phyloP scores from a whole-genome alignment of 768 basidiomycete genomes.

The Hygrophoropsis aurantiaca region DNA sequence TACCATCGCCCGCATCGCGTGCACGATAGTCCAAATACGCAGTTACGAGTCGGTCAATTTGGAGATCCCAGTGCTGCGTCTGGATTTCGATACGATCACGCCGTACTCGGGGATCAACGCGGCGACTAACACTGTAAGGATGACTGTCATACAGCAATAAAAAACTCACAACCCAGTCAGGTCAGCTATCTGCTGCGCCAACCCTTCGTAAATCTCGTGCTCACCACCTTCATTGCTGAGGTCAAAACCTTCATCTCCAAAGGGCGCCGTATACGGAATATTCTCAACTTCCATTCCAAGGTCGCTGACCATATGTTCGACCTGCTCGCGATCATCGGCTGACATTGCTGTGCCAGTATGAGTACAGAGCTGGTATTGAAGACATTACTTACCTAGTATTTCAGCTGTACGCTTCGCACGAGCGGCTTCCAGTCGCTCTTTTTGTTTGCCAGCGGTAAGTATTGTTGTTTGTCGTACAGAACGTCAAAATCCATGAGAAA shows the following conservation, averaged over 20 bases:
- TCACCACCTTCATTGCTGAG: constrained; percentile 3
- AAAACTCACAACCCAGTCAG: neutral
- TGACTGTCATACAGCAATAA: too few species aligned
- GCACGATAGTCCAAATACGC: constrained; percentile 1
- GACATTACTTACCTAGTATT: too few species aligned
- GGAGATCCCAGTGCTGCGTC: neutral
- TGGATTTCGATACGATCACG: neutral
- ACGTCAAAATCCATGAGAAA: too few species aligned
- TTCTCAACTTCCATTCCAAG: too few species aligned
- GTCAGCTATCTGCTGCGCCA: constrained; percentile 2
- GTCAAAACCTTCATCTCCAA: constrained; percentile 2
- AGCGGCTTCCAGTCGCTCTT: too few species aligned
- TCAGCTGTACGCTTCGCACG: too few species aligned
- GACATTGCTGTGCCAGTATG: too few species aligned
- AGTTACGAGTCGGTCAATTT: neutral
- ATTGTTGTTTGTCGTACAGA: too few species aligned
- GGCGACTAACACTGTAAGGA: neutral
- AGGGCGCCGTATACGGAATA: constrained; percentile 1
- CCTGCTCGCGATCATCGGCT: too few species aligned
- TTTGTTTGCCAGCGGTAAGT: too few species aligned
- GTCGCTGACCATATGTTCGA: too few species aligned
- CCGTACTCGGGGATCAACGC: neutral
- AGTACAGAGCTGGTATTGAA: too few species aligned
- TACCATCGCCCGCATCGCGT: neutral
- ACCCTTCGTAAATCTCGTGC: neutral